phyloP scores from a whole-genome alignment of 2,329 filamentous ascomycete species.

The Cordyceps cicadae region DNA sequence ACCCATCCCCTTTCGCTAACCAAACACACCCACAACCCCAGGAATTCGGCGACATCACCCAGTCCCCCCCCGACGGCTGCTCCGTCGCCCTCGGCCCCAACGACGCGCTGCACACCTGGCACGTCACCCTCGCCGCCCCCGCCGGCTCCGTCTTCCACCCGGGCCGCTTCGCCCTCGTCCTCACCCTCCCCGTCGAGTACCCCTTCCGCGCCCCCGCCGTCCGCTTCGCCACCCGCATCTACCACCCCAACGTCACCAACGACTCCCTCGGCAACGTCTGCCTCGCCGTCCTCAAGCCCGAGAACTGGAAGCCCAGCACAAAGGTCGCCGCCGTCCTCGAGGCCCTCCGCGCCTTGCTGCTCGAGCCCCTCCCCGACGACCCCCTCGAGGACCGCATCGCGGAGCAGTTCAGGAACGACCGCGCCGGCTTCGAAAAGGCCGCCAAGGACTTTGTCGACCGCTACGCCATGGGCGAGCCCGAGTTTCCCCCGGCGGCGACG shows the following conservation, averaged over 20 bases:
- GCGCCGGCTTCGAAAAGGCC: constrained; percentile 62
- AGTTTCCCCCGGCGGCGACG: constrained; percentile 23
- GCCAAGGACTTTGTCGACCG: constrained; percentile 65
- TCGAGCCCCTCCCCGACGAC: constrained; percentile 80
- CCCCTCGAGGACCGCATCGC: constrained; percentile 81
- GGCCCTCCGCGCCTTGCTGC: constrained; percentile 64
- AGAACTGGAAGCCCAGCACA: constrained; percentile 87
- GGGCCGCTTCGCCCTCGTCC: constrained; percentile 64
- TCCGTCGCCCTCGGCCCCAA: constrained; percentile 37
- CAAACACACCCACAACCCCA: constrained; percentile 19
- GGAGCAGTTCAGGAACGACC: constrained; percentile 68
- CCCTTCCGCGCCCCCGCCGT: constrained; percentile 82
- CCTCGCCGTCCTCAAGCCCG: constrained; percentile 70
- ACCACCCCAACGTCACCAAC: constrained; percentile 91
- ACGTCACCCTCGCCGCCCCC: constrained; percentile 40
- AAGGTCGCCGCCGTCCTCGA: constrained; percentile 68
- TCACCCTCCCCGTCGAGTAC: constrained; percentile 71
- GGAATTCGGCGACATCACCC: constrained; percentile 46
- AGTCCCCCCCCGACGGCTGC: constrained; percentile 39
- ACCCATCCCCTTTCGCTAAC: too few relatives aligned
- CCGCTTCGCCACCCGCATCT: constrained; percentile 80
- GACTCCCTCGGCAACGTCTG: constrained; percentile 80
- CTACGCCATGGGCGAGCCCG: constrained; percentile 50
- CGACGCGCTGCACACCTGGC: constrained; percentile 44
- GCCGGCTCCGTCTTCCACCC: constrained; percentile 43